These are phyloP conservation scores for Luvunga scandens DNA, from an alignment of 345 rosid species.

Conservation along the genomic window DNA sequence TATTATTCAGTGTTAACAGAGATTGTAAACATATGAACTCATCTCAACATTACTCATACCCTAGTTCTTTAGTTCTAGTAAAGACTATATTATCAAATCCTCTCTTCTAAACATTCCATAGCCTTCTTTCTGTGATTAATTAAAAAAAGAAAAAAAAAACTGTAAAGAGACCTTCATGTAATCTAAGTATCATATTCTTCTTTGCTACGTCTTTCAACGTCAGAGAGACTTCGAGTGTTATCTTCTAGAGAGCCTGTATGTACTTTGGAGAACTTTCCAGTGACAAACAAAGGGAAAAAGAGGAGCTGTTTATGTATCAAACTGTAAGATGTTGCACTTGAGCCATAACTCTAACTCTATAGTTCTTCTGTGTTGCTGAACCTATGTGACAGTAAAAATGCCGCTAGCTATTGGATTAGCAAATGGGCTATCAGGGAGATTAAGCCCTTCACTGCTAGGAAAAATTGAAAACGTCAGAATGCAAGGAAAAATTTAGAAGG, in stretches of 20 bases:
- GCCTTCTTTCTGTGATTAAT: slow-evolving; percentile 30
- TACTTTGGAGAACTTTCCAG: slow-evolving; percentile 24
- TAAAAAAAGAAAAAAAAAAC: slow-evolving; percentile 11
- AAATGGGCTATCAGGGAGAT: slow-evolving; percentile 59
- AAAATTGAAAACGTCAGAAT: not conserved
- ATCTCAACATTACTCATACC: slow-evolving; percentile 11
- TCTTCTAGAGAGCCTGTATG: slow-evolving; percentile 26
- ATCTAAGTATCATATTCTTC: slow-evolving; percentile 27
- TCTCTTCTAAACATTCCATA: slow-evolving; percentile 14
- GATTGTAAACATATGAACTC: slow-evolving; percentile 16
- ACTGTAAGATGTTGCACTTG: slow-evolving; percentile 24
- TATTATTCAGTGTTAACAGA: slow-evolving; percentile 21
- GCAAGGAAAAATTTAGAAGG: not conserved
- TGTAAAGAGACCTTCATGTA: slow-evolving; percentile 28
- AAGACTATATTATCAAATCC: slow-evolving; percentile 17
- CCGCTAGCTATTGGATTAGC: slow-evolving; percentile 34
- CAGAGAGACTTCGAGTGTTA: slow-evolving; percentile 12
- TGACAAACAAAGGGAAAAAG: not conserved
- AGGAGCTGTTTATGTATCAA: slow-evolving; percentile 20
- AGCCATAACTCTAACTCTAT: slow-evolving; percentile 27
- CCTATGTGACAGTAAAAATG: slow-evolving; percentile 34
- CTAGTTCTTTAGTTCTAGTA: slow-evolving; percentile 20
- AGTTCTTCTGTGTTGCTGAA: slow-evolving; percentile 26
- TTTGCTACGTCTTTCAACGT: slow-evolving; percentile 22
- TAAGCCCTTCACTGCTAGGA: slow-evolving; percentile 39